These are phyloP conservation scores for Elsinoe perseae DNA, from an alignment of 2,329 filamentous ascomycete species.

Conservation along the genomic window DNA sequence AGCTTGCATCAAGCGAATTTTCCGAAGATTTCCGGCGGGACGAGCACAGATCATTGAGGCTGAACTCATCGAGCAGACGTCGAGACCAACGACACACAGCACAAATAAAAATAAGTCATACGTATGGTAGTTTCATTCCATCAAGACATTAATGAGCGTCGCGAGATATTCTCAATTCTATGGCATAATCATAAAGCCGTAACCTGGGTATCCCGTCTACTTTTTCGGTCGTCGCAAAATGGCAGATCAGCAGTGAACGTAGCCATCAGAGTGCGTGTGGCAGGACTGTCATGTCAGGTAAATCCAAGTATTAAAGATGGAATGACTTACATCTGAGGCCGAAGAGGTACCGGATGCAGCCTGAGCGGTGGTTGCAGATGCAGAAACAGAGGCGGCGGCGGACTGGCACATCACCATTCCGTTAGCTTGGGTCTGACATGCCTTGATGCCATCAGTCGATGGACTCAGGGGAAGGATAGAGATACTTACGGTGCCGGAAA, in stretches of 20 bases:
- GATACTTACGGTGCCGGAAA: conserved; percentile 16
- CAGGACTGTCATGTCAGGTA: conserved; percentile 24
- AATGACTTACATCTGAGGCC: background rate
- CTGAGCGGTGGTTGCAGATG: conserved; percentile 16
- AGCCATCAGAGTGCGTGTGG: conserved; percentile 25
- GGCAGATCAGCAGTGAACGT: conserved; percentile 22
- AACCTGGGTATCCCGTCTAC: conserved; percentile 9
- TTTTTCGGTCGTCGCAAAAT: background rate
- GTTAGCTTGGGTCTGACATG: conserved; percentile 9
- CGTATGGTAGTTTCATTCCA: background rate
- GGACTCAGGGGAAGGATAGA: conserved; percentile 14
- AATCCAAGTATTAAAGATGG: background rate
- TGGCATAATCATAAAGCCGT: conserved; percentile 13
- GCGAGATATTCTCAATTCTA: background rate
- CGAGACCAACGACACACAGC: background rate
- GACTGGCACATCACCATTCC: conserved; percentile 12
- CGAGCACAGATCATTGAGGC: background rate
- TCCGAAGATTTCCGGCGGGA: conserved; percentile 3
- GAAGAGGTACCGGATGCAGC: conserved; percentile 43
- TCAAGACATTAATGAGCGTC: conserved; percentile 11
- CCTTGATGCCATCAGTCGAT: conserved; percentile 16
- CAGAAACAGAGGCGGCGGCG: conserved; percentile 7
- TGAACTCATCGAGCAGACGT: background rate
- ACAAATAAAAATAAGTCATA: too few relatives aligned
- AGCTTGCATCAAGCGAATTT: background rate